Evolutionary conservation across 73 alveolate genomes (phyloP), one percentile per base, ranked within the genome.

Genomic region (Uronychia binucleata): DNA sequence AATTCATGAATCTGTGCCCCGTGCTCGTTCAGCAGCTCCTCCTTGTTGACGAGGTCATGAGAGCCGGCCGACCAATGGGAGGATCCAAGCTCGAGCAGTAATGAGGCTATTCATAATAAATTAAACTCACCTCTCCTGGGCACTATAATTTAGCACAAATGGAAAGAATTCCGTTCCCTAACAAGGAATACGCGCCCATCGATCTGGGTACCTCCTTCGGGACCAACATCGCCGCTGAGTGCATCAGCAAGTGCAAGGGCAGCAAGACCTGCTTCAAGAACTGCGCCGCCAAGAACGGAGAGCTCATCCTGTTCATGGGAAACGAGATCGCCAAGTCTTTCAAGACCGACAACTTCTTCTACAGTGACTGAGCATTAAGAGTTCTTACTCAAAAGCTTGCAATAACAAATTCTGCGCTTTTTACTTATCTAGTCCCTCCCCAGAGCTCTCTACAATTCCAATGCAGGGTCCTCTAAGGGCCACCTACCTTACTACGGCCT

Each of bases 1-100:
- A 95, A 77, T 95, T 97, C 94, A 83, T 98, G 75, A 97, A 97
- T 85, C 88, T 96, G 80, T 96, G 99, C 26, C 99, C 99, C 28
- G 98, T 96, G 79, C 94, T 98, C 79, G 99, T 98, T 26, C 98
- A 98, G 93, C 99, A 98, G 89, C 85, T 98, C 81, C 88, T 98
- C n/a, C 93, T 98, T 82, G 99, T 98, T 33, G 99, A 98, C 84
- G 99, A 98, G 93, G 99, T 97, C 25, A 94, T 97, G 90, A 96
- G 99, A 91, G 99, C 99, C 19, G 99, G 99, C 77, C 95, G 90
- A 88, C 97, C 95, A 86, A 97, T 97, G 94, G 92, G 97, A 85
- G 89, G 85, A 46, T 11, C n/a, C 67, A 46, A 46, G 19, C 19
- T 46, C n/a, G 67, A 46, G 67, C 67, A 46, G 67, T 46, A 19